Conservation (phyloP, 495 filamentous ascomycete genomes). For the Hyphodiscus hymeniophilus region DNA sequence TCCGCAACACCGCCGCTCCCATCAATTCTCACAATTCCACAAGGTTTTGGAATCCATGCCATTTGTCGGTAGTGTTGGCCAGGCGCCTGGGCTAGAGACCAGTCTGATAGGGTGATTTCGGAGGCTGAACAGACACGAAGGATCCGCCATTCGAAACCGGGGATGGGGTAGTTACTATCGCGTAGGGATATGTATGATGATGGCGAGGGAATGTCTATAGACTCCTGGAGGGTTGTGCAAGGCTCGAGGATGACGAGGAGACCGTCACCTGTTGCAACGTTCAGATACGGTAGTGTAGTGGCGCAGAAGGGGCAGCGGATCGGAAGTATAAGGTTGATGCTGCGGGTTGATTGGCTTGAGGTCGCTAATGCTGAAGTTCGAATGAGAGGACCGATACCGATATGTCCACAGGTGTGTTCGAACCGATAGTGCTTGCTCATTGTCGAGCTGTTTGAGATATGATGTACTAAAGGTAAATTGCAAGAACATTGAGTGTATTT, state of each 20-base stretch:
- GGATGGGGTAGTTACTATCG: too few relatives aligned
- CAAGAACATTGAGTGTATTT: too few relatives aligned
- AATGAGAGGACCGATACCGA: constrained; percentile 7
- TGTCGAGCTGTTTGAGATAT: neutral
- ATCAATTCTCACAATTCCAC: neutral
- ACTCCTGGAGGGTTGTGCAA: neutral
- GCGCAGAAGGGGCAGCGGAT: constrained; percentile 5
- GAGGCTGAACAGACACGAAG: neutral
- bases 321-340: neutral
- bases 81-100: neutral
- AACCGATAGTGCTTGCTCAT: constrained; percentile 11
- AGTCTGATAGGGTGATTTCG: constrained; percentile 1
- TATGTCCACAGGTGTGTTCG: constrained; percentile 9
- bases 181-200: neutral
- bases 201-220: neutral
- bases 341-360: too few relatives aligned
- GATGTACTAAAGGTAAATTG: too few relatives aligned
- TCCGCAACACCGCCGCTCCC: neutral
- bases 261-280: neutral
- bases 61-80: constrained; percentile 1
- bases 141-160: neutral
- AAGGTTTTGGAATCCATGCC: constrained; percentile 15
- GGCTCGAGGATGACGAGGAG: neutral
- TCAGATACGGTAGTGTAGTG: neutral
- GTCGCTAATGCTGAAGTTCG: neutral